Evolutionary conservation across 371 early-diverging fungal genomes (phyloP), one percentile per base, ranked within the genome.

Genomic region (Chytridium lagenaria): DNA sequence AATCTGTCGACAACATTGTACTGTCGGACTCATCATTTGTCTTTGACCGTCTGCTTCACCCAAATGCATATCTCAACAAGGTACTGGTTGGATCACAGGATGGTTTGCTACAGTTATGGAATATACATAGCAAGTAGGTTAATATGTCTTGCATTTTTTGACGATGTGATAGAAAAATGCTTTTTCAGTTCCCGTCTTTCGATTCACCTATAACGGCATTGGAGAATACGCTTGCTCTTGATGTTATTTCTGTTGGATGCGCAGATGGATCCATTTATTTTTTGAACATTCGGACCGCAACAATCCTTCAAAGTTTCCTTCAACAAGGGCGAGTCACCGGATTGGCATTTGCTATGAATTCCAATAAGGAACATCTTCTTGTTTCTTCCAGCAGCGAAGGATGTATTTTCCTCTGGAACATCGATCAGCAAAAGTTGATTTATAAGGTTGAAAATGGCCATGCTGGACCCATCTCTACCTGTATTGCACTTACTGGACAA

Each of bases 41-140:
- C 10, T 55, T 90, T 93, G 1, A 72, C 87, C 0, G 81, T 96
- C 50, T 80, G 96, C 40, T 44, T 44, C 99, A 98, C 73, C 99
- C 98, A 37, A 91, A 90, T 84, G 96, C 98, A 0, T 98, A 97
- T 83, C 83, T 98, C 50, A 97, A 98, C 88, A 98, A 98, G 80
- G 83, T 98, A 2, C 83, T 98, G 22, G 80, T 97, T 19, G 94
- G 89, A 30, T 92, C 93, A 74, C 87, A 86, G 15, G 91, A 97
- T 75, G 98, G 97, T 36, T 78, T 86, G 0, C 87, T 97, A 91
- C 93, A 94, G 83, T 84, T 98, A 61, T 97, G 95, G 95, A 98
- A 98, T 80, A 88, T 97, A 75, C 85, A 86, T 61, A 88, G 90
- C 50, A 80, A 83, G 86, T 84, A 79, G 28, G 74, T 61, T 30